phyloP scores from a whole-genome alignment of 2,329 filamentous ascomycete genomes.

The Mariannaea sp. region DNA sequence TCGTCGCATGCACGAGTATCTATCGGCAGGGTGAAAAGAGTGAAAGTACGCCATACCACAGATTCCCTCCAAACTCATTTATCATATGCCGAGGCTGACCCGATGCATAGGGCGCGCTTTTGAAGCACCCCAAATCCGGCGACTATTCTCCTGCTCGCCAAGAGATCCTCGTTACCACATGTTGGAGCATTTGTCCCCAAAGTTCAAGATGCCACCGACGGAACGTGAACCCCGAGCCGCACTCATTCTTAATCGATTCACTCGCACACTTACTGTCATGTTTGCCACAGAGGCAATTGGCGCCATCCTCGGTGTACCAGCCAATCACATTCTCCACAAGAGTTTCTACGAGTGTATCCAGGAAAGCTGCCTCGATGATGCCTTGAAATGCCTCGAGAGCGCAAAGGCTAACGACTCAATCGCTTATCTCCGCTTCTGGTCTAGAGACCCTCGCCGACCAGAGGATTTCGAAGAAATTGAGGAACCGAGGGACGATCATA shows the following conservation, averaged over 20 bases:
- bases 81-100: constrained; percentile 18
- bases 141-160: constrained; percentile 80
- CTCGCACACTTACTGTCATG: constrained; percentile 81
- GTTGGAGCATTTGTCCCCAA: constrained; percentile 82
- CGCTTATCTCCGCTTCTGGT: constrained; percentile 86
- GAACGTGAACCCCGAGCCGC: constrained; percentile 81
- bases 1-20: constrained; percentile 83
- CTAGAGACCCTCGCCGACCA: constrained; percentile 70
- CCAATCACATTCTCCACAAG: constrained; percentile 71
- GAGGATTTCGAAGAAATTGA: constrained; percentile 54
- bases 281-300: constrained; percentile 79
- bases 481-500: constrained; percentile 51
- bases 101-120: constrained; percentile 67
- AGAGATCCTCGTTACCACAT: constrained; percentile 87
- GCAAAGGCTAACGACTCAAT: constrained; percentile 92
- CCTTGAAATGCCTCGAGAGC: constrained; percentile 78
- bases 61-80: neutral
- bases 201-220: constrained; percentile 69
- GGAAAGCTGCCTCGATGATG: constrained; percentile 75
- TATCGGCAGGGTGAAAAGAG: constrained; percentile 72
- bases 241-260: constrained; percentile 85
- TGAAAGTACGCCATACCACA: constrained; percentile 63
- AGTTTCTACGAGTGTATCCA: constrained; percentile 90
- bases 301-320: constrained; percentile 74
- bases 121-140: constrained; percentile 77